Conservation (phyloP, 768 basidiomycete species). For the Auricularia sp. region DNA sequence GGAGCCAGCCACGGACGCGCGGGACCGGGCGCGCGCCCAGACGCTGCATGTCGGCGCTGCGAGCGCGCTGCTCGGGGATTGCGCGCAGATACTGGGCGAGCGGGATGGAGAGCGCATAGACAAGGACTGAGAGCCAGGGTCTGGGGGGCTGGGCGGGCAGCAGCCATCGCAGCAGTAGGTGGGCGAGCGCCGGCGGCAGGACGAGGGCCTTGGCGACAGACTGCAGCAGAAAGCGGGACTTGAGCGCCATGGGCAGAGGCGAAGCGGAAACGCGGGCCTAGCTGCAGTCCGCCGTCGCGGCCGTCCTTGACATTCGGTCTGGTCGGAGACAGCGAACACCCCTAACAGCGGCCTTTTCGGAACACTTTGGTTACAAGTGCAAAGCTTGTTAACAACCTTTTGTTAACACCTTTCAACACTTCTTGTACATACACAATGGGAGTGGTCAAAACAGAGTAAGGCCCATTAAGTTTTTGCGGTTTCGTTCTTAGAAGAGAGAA, state of each 20-base stretch:
- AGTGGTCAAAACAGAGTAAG: too few species aligned
- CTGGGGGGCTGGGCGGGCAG: not conserved
- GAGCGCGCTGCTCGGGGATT: not conserved
- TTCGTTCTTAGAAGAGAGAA: too few species aligned
- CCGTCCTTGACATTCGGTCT: constrained; percentile 65
- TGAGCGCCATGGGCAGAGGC: not conserved
- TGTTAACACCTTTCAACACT: too few species aligned
- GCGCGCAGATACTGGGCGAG: constrained; percentile 1
- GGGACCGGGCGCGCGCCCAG: constrained; percentile 10
- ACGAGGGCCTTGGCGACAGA: constrained; percentile 5
- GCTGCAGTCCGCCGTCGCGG: constrained; percentile 27
- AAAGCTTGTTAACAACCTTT: too few species aligned
- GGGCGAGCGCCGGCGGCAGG: constrained; percentile 2
- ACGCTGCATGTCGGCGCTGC: not conserved
- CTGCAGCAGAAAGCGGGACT: constrained; percentile 3
- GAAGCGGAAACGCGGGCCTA: constrained; percentile 13
- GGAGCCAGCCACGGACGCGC: constrained; percentile 13
- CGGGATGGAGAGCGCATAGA: constrained; percentile 4
- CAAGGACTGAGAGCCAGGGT: not conserved
- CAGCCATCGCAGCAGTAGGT: not conserved
- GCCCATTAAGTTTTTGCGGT: too few species aligned
- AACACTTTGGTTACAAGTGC: too few species aligned
- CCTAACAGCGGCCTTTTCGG: too few species aligned
- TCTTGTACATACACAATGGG: too few species aligned
- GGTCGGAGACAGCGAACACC: too few species aligned